Base-by-base conservation (phyloP, 208 protist genomes). In the Zelonia costaricensis region DNA sequence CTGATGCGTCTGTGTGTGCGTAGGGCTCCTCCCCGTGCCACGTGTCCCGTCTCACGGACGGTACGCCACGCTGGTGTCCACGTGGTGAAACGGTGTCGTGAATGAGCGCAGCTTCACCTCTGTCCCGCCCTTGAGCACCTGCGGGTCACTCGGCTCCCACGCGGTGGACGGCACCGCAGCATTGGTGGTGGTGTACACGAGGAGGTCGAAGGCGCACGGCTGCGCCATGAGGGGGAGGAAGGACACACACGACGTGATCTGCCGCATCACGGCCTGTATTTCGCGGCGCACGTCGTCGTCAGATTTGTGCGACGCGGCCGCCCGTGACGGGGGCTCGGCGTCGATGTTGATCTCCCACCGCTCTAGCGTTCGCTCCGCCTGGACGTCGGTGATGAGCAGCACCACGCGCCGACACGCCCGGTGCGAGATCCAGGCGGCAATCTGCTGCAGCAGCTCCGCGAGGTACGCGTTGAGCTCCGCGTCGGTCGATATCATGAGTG, bases 191-290 rank as follows among this genome's bases (percentile, higher is more conserved):
- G 96, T 96, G 82, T 98, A 98, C 10, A 98, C 80, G 3, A 98
- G 76, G 23, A 98, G 44, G 66, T 98, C 97, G 77, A 98, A 98
- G 25, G 82, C 83, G 43, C 81, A 94, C 4, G 70, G 64, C 51
- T 56, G 22, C 60, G 95, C 57, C 3, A 99, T 65, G 4, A 98
- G 48, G 30, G 98, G 98, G 38, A 99, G 80, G 62, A 98, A 98
- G 7, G 97, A 98, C 1, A 98, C 93, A 43, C 83, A 97, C 4
- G 97, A 81, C 9, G 97, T 99, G 64, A 99, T 99, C 72, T 99
- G 98, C 16, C 97, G 76, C 58, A 98, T 94, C 36, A 98, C 85
- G 27, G 86, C 89, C 69, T 98, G 94, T 60, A 99, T 99, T 54
- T 99, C 97, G 20, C 53, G 55, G 25, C 80, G 75, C 31, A 99